Base-by-base conservation (phyloP, 208 protist species). In the Wallacemonas rigidus region DNA sequence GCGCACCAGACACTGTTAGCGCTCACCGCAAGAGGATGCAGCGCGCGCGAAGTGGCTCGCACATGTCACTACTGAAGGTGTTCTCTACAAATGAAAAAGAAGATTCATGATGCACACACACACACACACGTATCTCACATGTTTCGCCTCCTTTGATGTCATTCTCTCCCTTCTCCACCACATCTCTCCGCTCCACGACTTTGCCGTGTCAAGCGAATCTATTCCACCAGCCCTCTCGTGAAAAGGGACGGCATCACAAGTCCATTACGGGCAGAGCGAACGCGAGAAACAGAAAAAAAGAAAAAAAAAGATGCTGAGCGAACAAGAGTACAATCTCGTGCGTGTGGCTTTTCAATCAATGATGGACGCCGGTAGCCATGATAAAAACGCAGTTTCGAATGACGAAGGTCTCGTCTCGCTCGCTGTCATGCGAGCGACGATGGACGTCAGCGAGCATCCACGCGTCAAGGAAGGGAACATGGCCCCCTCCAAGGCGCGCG, bases 381-480 rank as follows among this genome's bases (percentile, higher is more conserved):
- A 39, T 39, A 48, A 40, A 3, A 44, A 6, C 45, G 3, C 53
- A 61, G 76, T 70, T 47, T 50, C n/a, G 64, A 86, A 39, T 72
- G 26, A 26, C 26, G 26, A 70, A 15, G 85, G 85, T 2, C 50
- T 88, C 12, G 74, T 96, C 15, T 56, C 72, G 5, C 68, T 96
- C 3, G 68, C 70, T 3, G 81, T 90, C 17, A 65, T 93, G 40
- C 79, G 71, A 45, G 67, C 83, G 65, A 75, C 80, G 35, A 93
- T 85, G 80, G 85, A 94, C 67, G 74, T 76, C 41, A 77, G 84
- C 45, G 77, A 72, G 64, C 92, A 96, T 56, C 92, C 92, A 0
- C 81, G 88, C 40, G 92, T 96, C 68, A 85, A 80, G 75, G 78
- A 89, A 54, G 92, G 92, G 15, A 71, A 48, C 53, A 90, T 92